phyloP scores from a whole-genome alignment of 306 rosid species.

The Comarum palustre region DNA sequence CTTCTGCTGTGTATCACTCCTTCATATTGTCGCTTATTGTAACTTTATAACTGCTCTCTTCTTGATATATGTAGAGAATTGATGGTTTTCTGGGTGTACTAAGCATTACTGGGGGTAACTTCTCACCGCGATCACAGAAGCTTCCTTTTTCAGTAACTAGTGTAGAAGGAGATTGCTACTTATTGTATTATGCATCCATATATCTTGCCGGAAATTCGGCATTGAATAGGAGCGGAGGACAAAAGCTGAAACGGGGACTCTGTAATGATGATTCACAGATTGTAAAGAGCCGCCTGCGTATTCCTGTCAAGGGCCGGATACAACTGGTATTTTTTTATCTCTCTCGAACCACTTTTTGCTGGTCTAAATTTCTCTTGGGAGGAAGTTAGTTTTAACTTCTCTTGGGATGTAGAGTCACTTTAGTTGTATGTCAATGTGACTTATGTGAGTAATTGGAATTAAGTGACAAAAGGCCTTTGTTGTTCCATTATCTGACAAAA shows the following conservation, averaged over 20 bases:
- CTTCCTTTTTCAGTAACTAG: constrained; percentile 94
- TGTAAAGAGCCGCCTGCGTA: constrained; percentile 72
- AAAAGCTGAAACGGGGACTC: constrained; percentile 49
- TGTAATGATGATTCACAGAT: constrained; percentile 63
- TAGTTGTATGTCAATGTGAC: background rate
- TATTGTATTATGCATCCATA: constrained; percentile 78
- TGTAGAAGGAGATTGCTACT: constrained; percentile 80
- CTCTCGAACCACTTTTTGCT: background rate
- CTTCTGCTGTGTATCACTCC: constrained; percentile 18
- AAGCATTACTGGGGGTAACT: constrained; percentile 79
- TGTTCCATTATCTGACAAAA: background rate
- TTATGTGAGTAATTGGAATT: no score
- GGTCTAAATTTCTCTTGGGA: background rate
- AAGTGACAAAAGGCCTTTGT: background rate
- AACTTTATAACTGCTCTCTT: constrained; percentile 24
- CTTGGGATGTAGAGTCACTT: background rate
- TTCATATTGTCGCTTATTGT: constrained; percentile 24
- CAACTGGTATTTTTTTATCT: constrained; percentile 62
- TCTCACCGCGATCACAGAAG: constrained; percentile 90
- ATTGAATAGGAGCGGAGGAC: constrained; percentile 50
- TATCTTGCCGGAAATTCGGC: constrained; percentile 61
- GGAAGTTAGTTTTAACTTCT: background rate
- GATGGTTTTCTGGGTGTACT: constrained; percentile 93
- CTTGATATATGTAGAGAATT: constrained; percentile 50
- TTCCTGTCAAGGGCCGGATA: constrained; percentile 92